Conservation (phyloP, 1,284 basidiomycete genomes). For the Xerocomus amazonicus region DNA sequence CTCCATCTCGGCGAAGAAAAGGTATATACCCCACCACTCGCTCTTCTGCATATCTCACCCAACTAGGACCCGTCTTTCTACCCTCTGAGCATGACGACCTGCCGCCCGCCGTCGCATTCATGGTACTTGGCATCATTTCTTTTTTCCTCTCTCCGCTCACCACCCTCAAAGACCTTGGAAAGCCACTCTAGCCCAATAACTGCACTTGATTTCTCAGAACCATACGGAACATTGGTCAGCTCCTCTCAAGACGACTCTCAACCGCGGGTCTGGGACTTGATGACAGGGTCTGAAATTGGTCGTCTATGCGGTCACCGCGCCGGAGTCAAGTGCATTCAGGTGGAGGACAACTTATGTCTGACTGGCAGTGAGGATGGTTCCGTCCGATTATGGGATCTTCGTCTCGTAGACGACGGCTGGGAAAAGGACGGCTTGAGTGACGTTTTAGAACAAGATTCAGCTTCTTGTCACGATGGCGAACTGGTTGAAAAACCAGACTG, state of each 20-base stretch:
- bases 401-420: slow-evolving; percentile 75
- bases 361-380: slow-evolving; percentile 88
- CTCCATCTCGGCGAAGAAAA: slow-evolving; percentile 72
- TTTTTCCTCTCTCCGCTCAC: slow-evolving; percentile 5
- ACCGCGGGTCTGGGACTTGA: slow-evolving; percentile 85
- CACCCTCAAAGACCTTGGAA: slow-evolving; percentile 62
- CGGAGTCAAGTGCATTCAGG: slow-evolving; percentile 87
- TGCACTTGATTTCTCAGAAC: slow-evolving; percentile 93
- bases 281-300: slow-evolving; percentile 78
- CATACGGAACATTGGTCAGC: slow-evolving; percentile 91
- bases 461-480: slow-evolving; percentile 32
- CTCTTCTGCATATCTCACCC: slow-evolving; percentile 11
- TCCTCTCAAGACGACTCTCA: slow-evolving; percentile 78
- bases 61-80: slow-evolving; percentile 84
- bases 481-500: slow-evolving; percentile 35
- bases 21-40: slow-evolving; percentile 39
- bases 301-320: slow-evolving; percentile 76
- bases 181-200: slow-evolving; percentile 81
- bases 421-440: slow-evolving; percentile 54
- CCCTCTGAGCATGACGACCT: slow-evolving; percentile 97
- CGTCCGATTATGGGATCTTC: slow-evolving; percentile 85
- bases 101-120: slow-evolving; percentile 93
- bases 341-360: slow-evolving; percentile 88
- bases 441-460: slow-evolving; percentile 56
- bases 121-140: slow-evolving; percentile 51